Evolutionary conservation across 371 early-diverging fungal species (phyloP).

Genomic region (Mucor saturninus): DNA sequence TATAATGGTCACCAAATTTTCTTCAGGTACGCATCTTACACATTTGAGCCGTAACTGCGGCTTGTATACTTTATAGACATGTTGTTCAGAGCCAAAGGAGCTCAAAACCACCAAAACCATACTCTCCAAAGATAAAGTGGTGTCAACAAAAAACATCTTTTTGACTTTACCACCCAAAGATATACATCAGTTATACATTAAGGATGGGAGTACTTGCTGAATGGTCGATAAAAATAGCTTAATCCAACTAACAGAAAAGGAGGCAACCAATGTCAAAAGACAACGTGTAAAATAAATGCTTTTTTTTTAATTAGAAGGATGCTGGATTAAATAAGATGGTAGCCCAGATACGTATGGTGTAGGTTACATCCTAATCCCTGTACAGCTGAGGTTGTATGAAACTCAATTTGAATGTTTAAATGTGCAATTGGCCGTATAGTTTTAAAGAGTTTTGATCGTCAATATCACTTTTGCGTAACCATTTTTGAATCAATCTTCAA

Average conservation of each 20-base stretch:
- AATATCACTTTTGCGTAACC: no score
- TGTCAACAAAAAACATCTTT: not conserved
- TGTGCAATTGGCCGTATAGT: no score
- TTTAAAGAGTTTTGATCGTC: no score
- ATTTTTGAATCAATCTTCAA: no score
- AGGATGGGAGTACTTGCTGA: not conserved
- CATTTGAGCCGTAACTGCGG: not conserved
- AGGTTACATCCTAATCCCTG: no score
- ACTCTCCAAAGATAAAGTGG: not conserved
- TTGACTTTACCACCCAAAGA: not conserved
- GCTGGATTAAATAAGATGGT: no score
- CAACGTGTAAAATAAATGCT: not conserved
- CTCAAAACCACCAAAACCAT: not conserved
- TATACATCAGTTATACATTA: not conserved
- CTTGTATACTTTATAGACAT: not conserved
- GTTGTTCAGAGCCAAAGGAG: not conserved
- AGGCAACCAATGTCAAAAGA: not conserved
- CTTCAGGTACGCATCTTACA: not conserved
- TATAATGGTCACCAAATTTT: not conserved
- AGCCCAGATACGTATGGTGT: no score
- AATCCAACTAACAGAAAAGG: not conserved
- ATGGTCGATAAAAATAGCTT: not conserved
- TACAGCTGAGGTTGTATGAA: no score
- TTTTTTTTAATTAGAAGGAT: no score
- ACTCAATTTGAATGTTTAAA: no score